phyloP scores from a whole-genome alignment of 2,329 filamentous ascomycete genomes.

The Aspergillus sp. region DNA sequence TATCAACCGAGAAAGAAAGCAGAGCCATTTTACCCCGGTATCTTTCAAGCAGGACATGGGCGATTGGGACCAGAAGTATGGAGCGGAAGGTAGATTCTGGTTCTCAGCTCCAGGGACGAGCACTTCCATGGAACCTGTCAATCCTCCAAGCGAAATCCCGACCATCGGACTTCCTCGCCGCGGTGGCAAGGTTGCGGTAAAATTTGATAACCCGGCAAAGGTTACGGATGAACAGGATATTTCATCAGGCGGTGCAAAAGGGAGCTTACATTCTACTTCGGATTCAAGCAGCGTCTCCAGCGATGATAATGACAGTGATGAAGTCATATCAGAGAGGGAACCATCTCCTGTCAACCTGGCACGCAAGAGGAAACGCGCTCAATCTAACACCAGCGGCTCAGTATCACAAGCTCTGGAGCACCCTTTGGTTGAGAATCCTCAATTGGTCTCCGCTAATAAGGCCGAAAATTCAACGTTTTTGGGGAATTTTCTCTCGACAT shows the following conservation, averaged over 20 bases:
- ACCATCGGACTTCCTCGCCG: conserved; percentile 32
- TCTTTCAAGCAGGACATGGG: conserved; percentile 45
- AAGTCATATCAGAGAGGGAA: conserved; percentile 15
- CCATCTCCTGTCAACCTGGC: conserved; percentile 14
- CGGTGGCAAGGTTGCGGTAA: conserved; percentile 3
- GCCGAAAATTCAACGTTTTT: conserved; percentile 31
- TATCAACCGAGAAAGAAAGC: conserved; percentile 14
- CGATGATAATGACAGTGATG: conserved; percentile 18
- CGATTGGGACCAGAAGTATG: conserved; percentile 49
- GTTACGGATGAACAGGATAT: conserved; percentile 1
- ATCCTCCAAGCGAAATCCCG: conserved; percentile 24
- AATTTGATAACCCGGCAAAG: not conserved
- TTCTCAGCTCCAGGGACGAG: conserved; percentile 18
- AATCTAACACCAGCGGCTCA: conserved; percentile 25
- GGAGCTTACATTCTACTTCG: conserved; percentile 14
- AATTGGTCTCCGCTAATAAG: conserved; percentile 12
- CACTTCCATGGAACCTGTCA: conserved; percentile 3
- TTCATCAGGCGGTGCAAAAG: conserved; percentile 5
- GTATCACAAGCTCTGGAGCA: conserved; percentile 25
- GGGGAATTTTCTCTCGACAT: conserved; percentile 32
- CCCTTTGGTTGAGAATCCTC: conserved; percentile 12
- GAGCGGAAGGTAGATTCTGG: conserved; percentile 41
- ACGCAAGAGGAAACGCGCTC: conserved; percentile 30
- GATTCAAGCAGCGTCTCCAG: conserved; percentile 22
- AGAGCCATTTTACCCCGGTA: conserved; percentile 47